A percentile compares a stretch with the other conserved stretches of the same genome.
Conservation (phyloP, 129 eudicot species). For the Flaveria ramosissima region DNA sequence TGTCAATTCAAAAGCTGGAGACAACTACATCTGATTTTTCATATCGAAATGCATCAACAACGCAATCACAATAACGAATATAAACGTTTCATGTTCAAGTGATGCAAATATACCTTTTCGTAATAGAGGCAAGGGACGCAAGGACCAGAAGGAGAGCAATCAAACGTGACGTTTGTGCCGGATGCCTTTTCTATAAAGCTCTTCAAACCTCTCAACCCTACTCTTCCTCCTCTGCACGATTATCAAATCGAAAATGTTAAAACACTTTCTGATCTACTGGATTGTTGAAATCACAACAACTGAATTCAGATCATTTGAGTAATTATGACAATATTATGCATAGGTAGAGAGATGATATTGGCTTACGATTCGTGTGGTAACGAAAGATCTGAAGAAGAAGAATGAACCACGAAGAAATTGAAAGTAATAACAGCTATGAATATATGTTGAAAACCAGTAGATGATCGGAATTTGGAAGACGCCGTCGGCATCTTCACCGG, state of each 20-base stretch:
- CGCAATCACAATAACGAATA: background rate
- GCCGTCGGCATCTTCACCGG: conserved; percentile 37
- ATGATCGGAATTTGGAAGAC: conserved; percentile 28
- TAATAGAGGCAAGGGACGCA: conserved; percentile 73
- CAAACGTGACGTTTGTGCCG: conserved; percentile 66
- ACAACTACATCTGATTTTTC: background rate
- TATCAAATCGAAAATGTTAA: background rate
- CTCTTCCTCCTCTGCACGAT: conserved; percentile 25
- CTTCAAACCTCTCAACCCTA: conserved; percentile 53
- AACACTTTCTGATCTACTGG: background rate
- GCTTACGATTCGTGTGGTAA: conserved; percentile 39
- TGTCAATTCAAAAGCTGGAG: background rate
- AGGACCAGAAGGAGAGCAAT: conserved; percentile 97
- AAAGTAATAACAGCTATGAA: conserved; percentile 16
- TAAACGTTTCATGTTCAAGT: background rate
- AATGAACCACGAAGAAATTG: conserved; percentile 22
- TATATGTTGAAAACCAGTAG: background rate
- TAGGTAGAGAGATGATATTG: background rate
- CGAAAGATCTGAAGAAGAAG: conserved; percentile 39
- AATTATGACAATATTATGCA: background rate
- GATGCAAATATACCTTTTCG: conserved; percentile 67
- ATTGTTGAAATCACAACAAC: background rate
- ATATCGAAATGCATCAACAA: background rate
- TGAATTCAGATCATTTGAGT: background rate
- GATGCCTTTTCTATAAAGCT: conserved; percentile 64